Evolutionary conservation across 2,329 filamentous ascomycete genomes (phyloP).

Genomic region (Arachnomyces sp.): DNA sequence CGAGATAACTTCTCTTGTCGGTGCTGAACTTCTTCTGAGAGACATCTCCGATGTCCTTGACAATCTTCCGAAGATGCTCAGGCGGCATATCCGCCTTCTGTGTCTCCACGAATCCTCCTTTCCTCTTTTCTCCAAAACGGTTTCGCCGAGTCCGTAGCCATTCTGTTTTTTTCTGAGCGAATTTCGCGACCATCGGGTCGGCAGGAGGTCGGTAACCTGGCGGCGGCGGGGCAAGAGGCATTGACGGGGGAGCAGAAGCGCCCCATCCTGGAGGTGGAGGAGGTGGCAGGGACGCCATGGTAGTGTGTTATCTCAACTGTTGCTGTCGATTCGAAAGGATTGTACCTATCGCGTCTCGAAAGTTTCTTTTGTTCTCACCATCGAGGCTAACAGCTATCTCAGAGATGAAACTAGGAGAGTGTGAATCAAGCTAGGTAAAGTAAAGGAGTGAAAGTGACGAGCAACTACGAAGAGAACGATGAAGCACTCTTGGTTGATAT

Average conservation of each 20-base stretch:
- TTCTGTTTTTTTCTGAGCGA: constrained; percentile 98
- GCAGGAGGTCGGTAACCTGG: constrained; percentile 74
- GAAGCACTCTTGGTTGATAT: constrained; percentile 9
- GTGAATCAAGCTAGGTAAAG: constrained; percentile 3
- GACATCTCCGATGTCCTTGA: constrained; percentile 96
- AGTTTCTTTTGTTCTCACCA: constrained; percentile 13
- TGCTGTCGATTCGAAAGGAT: too few species aligned
- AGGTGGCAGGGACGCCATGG: constrained; percentile 54
- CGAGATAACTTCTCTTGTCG: constrained; percentile 95
- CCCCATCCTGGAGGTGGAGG: constrained; percentile 64
- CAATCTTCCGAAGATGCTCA: constrained; percentile 95
- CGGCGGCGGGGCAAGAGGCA: constrained; percentile 63
- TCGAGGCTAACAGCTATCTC: constrained; percentile 14
- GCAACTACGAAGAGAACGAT: constrained; percentile 13
- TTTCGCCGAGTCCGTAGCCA: constrained; percentile 89
- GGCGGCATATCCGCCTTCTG: constrained; percentile 99
- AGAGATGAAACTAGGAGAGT: constrained; percentile 8
- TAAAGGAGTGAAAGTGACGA: constrained; percentile 6
- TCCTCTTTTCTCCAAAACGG: constrained; percentile 93
- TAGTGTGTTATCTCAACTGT: constrained; percentile 20
- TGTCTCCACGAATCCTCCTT: constrained; percentile 92
- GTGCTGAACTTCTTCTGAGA: constrained; percentile 99
- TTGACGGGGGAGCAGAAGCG: constrained; percentile 44
- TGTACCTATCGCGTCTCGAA: too few species aligned
- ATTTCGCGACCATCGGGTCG: constrained; percentile 84